Percentiles rank a stretch among this genome's conserved stretches.
phyloP scores from a whole-genome alignment of 352 stramenopile genomes.

The Globisporangium viniferum region DNA sequence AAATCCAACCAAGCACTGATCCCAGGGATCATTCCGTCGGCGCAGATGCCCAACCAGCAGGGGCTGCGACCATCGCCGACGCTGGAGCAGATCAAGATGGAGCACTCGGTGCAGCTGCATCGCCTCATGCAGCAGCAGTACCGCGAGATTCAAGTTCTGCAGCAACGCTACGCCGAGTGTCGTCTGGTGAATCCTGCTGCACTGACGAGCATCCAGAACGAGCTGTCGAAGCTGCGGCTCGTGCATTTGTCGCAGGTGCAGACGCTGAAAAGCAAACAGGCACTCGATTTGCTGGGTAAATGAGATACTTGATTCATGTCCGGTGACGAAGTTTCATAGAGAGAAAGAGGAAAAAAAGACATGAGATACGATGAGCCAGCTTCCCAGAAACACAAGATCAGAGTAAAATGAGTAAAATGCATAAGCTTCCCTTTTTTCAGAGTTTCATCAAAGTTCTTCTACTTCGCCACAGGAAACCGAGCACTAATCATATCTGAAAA shows the following conservation, averaged over 20 bases:
- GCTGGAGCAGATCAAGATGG: constrained; percentile 77
- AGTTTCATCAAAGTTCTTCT: neutral
- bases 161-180: constrained; percentile 83
- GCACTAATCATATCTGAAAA: neutral
- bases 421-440: neutral
- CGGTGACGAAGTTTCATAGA: neutral
- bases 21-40: constrained; percentile 17
- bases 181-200: constrained; percentile 65
- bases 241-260: constrained; percentile 83
- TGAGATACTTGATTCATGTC: constrained; percentile 17
- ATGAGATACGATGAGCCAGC: neutral
- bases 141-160: constrained; percentile 80
- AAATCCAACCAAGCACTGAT: constrained; percentile 34
- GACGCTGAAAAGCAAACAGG: constrained; percentile 85
- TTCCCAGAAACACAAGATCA: neutral
- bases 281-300: constrained; percentile 69
- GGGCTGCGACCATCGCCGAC: constrained; percentile 23
- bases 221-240: constrained; percentile 80
- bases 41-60: constrained; percentile 24
- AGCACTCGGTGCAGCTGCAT: constrained; percentile 85
- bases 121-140: constrained; percentile 88
- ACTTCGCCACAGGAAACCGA: neutral
- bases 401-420: constrained; percentile 3
- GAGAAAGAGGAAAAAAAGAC: neutral
- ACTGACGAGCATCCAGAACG: constrained; percentile 79